Evolutionary conservation across 2,329 filamentous ascomycete species (phyloP), one percentile per base, ranked within the genome.

Genomic region (Xenoacremonium recifei): DNA sequence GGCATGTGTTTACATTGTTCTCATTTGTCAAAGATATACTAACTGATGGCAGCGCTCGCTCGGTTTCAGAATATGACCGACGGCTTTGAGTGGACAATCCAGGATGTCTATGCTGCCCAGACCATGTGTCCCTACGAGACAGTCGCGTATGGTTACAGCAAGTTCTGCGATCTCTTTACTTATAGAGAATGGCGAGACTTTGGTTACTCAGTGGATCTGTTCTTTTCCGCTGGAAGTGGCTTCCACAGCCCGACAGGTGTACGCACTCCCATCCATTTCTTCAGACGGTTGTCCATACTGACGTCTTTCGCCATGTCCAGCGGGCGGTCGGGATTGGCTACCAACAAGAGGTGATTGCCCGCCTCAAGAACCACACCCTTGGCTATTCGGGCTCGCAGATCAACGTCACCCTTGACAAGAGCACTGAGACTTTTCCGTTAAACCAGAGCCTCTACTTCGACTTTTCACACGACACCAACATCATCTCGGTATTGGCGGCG

Each of bases 381-480:
- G 74, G 72, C 12, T 80, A 80, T 55, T 76, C 75, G 0, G 72
- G 72, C 19, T 79, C 76, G 1, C 76, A 81, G 53, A 79, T 81
- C 66, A 88, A 89, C 59, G 71, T 77, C n/a, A 88, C 85, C 0
- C 75, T 88, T 21, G 84, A 87, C 66, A 79, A 73, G 57, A 87
- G 76, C 62, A 74, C 74, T 1, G 69, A 70, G 25, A 90, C 85
- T 0, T 91, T 91, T 60, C 87, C 87, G 0, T 66, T 87, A 4
- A 79, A 89, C 58, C 87, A 91, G 59, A 76, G 71, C 17, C 70
- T 91, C 13, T 89, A 89, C 62, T 77, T 90, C 37, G 87, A 90
- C 68, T 90, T 90, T 61, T 83, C 79, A 13, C 87, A 91, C 62
- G 87, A 91, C 63, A 85, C 83, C 21, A 87, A 86, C 59, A 87